These are phyloP conservation scores for Phytophthora crassamura DNA, from an alignment of 352 stramenopile species.

Conservation along the genomic window DNA sequence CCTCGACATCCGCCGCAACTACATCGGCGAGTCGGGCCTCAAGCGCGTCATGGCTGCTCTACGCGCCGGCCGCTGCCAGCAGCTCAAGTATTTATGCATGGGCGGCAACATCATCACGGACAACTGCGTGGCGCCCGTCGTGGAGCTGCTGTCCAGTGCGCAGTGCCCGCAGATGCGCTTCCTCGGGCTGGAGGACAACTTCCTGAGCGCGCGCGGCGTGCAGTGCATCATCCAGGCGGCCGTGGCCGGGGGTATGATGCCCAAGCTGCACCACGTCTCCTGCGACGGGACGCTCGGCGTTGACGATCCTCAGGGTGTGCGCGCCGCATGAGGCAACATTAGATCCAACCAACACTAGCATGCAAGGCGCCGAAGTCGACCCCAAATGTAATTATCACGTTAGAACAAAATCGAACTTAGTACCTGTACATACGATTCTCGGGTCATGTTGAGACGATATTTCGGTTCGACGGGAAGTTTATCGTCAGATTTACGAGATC, in stretches of 20 bases:
- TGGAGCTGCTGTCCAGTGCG: slow-evolving; percentile 64
- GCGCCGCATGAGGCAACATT: slow-evolving; percentile 27
- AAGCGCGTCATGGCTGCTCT: slow-evolving; percentile 78
- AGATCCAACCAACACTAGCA: slow-evolving; percentile 8
- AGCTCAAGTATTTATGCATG: slow-evolving; percentile 88
- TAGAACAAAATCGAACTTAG: slow-evolving; percentile 23
- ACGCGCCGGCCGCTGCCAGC: slow-evolving; percentile 47
- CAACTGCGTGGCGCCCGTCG: slow-evolving; percentile 75
- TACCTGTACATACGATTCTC: slow-evolving; percentile 22
- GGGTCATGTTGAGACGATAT: slow-evolving; percentile 9
- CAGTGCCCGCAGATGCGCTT: slow-evolving; percentile 81
- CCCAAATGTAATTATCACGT: slow-evolving; percentile 39
- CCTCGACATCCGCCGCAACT: slow-evolving; percentile 83
- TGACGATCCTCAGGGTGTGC: slow-evolving; percentile 32
- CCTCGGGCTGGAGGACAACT: slow-evolving; percentile 83
- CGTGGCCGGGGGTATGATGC: slow-evolving; percentile 82
- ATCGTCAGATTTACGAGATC: too few relatives aligned
- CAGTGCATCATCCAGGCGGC: slow-evolving; percentile 81
- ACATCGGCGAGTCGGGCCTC: slow-evolving; percentile 78
- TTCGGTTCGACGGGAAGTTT: too few relatives aligned
- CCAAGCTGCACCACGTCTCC: slow-evolving; percentile 81
- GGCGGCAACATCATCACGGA: slow-evolving; percentile 88
- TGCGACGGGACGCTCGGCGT: slow-evolving; percentile 47
- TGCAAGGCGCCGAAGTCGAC: slow-evolving; percentile 16
- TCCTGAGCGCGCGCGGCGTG: slow-evolving; percentile 75